A percentile compares a stretch with the other conserved stretches of the same genome.
phyloP scores from a whole-genome alignment of 1,284 basidiomycete species.

The Ustilago lituana region DNA sequence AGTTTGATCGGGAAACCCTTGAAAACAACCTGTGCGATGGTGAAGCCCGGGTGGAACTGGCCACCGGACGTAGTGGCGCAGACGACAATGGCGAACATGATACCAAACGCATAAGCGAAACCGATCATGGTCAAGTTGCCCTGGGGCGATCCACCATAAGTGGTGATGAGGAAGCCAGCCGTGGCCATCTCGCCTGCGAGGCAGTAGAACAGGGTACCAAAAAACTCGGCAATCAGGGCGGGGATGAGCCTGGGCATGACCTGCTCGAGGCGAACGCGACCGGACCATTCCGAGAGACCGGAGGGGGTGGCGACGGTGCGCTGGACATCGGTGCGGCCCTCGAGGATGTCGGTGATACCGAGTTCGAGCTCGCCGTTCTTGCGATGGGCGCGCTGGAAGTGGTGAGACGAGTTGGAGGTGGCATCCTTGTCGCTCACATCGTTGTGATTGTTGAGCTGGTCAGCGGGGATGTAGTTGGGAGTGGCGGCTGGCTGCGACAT shows the following conservation, averaged over 20 bases:
- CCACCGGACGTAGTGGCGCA: conserved; percentile 53
- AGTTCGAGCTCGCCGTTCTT: conserved; percentile 44
- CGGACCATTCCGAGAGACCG: conserved; percentile 39
- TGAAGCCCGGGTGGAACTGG: conserved; percentile 56
- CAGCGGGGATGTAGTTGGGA: conserved; percentile 46
- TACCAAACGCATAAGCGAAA: conserved; percentile 55
- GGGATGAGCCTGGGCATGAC: conserved; percentile 26
- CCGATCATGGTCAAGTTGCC: conserved; percentile 56
- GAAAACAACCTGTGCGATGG: conserved; percentile 54
- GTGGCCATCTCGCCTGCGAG: conserved; percentile 56
- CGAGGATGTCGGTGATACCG: conserved; percentile 53
- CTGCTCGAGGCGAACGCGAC: conserved; percentile 28
- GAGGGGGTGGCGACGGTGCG: conserved; percentile 29
- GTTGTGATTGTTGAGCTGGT: conserved; percentile 21
- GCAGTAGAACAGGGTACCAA: conserved; percentile 42
- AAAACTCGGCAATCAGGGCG: conserved; percentile 35
- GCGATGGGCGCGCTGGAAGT: conserved; percentile 48
- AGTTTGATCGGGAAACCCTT: conserved; percentile 58
- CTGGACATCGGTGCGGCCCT: conserved; percentile 41
- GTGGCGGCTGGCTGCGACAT: conserved; percentile 29
- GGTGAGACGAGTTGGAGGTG: conserved; percentile 25
- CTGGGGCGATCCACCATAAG: conserved; percentile 28
- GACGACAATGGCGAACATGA: conserved; percentile 54
- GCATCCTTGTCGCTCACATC: conserved; percentile 38
- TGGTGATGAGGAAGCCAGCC: conserved; percentile 45